A percentile compares a stretch with the other conserved stretches of the same genome.
phyloP scores from a whole-genome alignment of 1,139 yeast species.

The Candida dubliniensis region DNA sequence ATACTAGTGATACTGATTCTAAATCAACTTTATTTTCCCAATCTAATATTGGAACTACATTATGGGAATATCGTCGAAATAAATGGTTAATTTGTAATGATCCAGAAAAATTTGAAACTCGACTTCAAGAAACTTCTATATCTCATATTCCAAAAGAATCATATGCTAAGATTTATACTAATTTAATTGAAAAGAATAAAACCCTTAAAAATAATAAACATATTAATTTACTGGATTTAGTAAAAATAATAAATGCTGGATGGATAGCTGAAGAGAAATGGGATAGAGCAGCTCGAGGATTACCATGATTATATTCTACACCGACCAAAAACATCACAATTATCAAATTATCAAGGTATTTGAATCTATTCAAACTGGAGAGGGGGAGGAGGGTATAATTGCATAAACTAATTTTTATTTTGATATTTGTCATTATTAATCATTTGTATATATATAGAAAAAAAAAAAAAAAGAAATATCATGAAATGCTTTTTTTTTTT shows the following conservation, averaged over 20 bases:
- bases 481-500: no score
- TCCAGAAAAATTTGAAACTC: conserved; percentile 18
- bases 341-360: background rate
- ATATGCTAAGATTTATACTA: conserved; percentile 56
- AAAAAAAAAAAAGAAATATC: no score
- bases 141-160: conserved; percentile 46
- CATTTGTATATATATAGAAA: background rate
- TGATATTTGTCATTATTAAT: no score
- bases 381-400: no score
- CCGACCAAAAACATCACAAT: background rate
- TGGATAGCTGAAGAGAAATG: conserved; percentile 68
- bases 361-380: no score
- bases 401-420: background rate
- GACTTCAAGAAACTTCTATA: conserved; percentile 28
- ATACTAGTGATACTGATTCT: conserved; percentile 13
- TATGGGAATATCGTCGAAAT: conserved; percentile 61
- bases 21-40: conserved; percentile 13
- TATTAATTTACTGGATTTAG: conserved; percentile 59
- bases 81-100: conserved; percentile 49
- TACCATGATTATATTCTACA: conserved; percentile 21
- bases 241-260: conserved; percentile 63
- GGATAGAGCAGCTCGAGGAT: conserved; percentile 56
- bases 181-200: conserved; percentile 58
- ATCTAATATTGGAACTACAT: conserved; percentile 41
- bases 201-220: conserved; percentile 49